Percentiles rank a stretch among this genome's conserved stretches.
Evolutionary conservation across 2,329 filamentous ascomycete genomes (phyloP).

Genomic region (Fusarium equiseti): DNA sequence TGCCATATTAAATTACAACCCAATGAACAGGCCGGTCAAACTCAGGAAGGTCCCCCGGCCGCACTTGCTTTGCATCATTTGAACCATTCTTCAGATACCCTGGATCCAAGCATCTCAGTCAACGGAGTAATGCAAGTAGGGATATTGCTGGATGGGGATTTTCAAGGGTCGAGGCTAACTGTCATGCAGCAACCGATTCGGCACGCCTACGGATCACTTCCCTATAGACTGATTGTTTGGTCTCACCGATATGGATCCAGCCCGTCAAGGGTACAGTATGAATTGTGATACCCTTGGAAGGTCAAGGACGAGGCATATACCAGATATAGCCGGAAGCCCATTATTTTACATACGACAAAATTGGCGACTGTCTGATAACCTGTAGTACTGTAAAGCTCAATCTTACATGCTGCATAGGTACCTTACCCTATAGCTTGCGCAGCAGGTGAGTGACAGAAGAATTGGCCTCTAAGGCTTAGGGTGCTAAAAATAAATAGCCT

Average conservation of each 20-base stretch:
- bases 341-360: neutral
- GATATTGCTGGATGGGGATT: neutral
- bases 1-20: neutral
- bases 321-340: neutral
- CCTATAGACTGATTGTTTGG: neutral
- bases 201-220: neutral
- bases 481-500: too few species aligned
- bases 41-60: neutral
- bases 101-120: neutral
- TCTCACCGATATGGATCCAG: conserved; percentile 7
- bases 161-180: neutral
- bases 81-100: neutral
- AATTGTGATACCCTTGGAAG: conserved; percentile 2
- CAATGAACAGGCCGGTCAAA: neutral
- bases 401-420: conserved; percentile 9
- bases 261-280: neutral
- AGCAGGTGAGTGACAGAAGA: too few species aligned
- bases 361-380: conserved; percentile 9
- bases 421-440: conserved; percentile 16
- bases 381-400: neutral
- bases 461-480: too few species aligned
- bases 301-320: conserved; percentile 10
- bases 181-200: conserved; percentile 5
- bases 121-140: neutral
- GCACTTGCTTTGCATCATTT: neutral